Conservation (phyloP, 768 basidiomycete genomes). For the Suillus discolor region DNA sequence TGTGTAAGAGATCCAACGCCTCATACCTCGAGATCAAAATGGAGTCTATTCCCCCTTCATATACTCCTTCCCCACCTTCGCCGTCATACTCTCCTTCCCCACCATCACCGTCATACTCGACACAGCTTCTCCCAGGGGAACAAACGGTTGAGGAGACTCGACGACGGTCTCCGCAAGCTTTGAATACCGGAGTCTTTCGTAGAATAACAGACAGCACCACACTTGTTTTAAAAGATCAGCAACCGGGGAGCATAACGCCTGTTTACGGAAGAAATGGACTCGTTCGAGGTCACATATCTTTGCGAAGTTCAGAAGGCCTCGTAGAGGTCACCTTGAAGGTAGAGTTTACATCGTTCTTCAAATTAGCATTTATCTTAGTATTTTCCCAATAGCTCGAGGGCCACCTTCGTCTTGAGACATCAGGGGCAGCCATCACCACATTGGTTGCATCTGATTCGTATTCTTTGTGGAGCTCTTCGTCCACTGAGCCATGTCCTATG, state of each 20-base stretch:
- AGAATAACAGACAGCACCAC: slow-evolving; percentile 32
- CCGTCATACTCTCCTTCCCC: slow-evolving; percentile 51
- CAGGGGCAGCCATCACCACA: slow-evolving; percentile 15
- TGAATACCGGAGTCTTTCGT: slow-evolving; percentile 24
- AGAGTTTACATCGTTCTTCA: neutral
- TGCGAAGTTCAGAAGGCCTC: slow-evolving; percentile 16
- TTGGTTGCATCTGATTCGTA: slow-evolving; percentile 21
- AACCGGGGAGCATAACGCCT: slow-evolving; percentile 24
- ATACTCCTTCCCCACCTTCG: slow-evolving; percentile 33
- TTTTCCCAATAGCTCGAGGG: slow-evolving; percentile 27
- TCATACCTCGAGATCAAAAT: neutral
- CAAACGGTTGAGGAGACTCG: slow-evolving; percentile 49
- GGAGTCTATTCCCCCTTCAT: slow-evolving; percentile 8
- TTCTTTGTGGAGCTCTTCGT: slow-evolving; percentile 22
- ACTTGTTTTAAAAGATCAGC: slow-evolving; percentile 26
- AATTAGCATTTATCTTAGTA: neutral
- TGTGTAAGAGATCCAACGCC: slow-evolving; percentile 3
- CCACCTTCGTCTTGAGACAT: slow-evolving; percentile 18
- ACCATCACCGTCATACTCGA: slow-evolving; percentile 59
- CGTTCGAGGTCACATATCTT: slow-evolving; percentile 26
- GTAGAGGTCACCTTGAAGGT: slow-evolving; percentile 29
- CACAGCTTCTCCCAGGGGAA: slow-evolving; percentile 50
- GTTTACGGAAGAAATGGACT: slow-evolving; percentile 22
- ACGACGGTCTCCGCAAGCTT: slow-evolving; percentile 5
- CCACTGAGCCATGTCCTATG: slow-evolving; percentile 30